Conservation (phyloP, 371 early-diverging fungal genomes). For the Nematocida parisii region DNA sequence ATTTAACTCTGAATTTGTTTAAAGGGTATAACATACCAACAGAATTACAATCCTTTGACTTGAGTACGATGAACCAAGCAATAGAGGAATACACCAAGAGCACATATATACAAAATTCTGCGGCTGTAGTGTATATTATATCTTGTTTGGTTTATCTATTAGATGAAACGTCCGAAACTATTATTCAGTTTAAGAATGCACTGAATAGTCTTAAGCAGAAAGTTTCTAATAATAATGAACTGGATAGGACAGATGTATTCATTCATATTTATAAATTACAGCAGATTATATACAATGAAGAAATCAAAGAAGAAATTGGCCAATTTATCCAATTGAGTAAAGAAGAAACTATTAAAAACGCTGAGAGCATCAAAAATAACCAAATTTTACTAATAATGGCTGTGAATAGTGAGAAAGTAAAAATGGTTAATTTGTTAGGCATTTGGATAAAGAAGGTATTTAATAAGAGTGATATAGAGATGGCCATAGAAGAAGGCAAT, state of each 20-base stretch:
- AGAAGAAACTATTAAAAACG: too few relatives aligned
- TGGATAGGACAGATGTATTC: background rate
- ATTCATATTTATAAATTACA: too few relatives aligned
- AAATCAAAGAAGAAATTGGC: too few relatives aligned
- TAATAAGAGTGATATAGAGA: background rate
- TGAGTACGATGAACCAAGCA: background rate
- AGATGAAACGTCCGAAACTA: too few relatives aligned
- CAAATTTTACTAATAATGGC: too few relatives aligned
- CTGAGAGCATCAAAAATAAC: too few relatives aligned
- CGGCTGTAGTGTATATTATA: too few relatives aligned
- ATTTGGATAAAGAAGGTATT: background rate
- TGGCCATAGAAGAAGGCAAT: background rate
- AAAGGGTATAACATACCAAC: constrained; percentile 22
- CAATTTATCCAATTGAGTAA: too few relatives aligned
- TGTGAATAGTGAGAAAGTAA: too few relatives aligned
- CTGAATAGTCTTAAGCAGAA: background rate
- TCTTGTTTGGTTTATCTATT: too few relatives aligned
- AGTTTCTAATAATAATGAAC: background rate
- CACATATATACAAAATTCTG: too few relatives aligned
- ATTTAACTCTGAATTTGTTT: constrained; percentile 28
- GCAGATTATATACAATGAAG: too few relatives aligned
- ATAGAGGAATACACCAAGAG: constrained; percentile 13
- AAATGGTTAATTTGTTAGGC: background rate
- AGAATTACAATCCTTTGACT: background rate
- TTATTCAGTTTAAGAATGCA: background rate